phyloP scores from a whole-genome alignment of 441 rosid genomes.

The Mallotus repandus region DNA sequence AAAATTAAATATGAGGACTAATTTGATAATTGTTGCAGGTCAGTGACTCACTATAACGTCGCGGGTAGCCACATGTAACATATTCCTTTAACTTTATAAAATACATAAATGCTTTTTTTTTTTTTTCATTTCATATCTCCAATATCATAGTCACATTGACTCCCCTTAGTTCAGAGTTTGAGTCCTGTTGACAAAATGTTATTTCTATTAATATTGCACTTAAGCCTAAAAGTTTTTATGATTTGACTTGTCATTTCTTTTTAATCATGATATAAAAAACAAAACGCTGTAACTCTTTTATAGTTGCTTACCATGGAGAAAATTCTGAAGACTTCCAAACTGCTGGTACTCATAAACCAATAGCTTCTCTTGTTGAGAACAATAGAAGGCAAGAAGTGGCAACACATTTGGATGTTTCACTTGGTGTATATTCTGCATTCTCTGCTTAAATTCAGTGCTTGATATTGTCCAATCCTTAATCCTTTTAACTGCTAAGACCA shows the following conservation, averaged over 20 bases:
- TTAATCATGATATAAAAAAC: not conserved
- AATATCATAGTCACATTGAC: too few species aligned
- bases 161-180: too few species aligned
- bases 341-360: conserved; percentile 52
- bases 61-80: too few species aligned
- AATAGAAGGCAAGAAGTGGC: conserved; percentile 50
- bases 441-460: conserved; percentile 39
- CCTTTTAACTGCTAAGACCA: conserved; percentile 54
- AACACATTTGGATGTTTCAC: conserved; percentile 49
- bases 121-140: too few species aligned
- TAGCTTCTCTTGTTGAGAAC: conserved; percentile 51
- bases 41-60: too few species aligned
- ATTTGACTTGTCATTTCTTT: too few species aligned
- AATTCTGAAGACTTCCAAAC: conserved; percentile 50
- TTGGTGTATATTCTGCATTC: conserved; percentile 50
- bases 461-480: conserved; percentile 60
- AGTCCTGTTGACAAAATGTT: too few species aligned
- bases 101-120: too few species aligned
- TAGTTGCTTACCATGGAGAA: conserved; percentile 46
- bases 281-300: not conserved
- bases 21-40: too few species aligned
- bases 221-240: not conserved
- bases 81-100: too few species aligned
- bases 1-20: too few species aligned
- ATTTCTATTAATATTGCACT: too few species aligned